A percentile compares a stretch with the other conserved stretches of the same genome.
phyloP scores from a whole-genome alignment of 257 asterid species.

The Solanum corneliomulleri region DNA sequence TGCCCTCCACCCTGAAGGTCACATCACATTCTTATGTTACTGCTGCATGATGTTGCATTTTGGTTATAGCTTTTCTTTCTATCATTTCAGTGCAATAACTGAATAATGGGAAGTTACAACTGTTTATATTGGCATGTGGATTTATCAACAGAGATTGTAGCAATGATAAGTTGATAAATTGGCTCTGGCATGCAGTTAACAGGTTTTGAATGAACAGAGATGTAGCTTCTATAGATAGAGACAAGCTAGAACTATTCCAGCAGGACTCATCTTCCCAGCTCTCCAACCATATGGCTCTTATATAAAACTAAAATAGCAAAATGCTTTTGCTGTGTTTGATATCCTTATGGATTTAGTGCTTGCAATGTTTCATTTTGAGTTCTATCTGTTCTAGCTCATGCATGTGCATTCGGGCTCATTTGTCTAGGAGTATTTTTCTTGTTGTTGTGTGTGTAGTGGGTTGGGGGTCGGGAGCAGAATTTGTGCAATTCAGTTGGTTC shows the following conservation, averaged over 20 bases:
- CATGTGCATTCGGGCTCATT: neutral
- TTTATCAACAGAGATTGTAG: neutral
- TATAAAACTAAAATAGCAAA: neutral
- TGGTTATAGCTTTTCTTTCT: neutral
- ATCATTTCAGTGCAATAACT: neutral
- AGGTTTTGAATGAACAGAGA: neutral
- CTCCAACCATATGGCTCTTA: neutral
- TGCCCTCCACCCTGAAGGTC: neutral
- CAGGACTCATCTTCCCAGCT: neutral
- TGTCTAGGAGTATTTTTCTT: neutral
- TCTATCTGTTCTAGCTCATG: neutral
- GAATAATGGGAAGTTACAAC: neutral
- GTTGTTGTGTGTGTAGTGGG: neutral
- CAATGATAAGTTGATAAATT: neutral
- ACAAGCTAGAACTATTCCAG: neutral
- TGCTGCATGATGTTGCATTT: neutral
- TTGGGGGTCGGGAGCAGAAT: neutral
- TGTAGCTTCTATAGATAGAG: neutral
- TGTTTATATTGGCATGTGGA: neutral
- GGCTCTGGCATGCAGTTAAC: neutral
- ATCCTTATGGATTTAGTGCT: neutral
- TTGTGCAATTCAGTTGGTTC: neutral
- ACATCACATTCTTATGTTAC: neutral
- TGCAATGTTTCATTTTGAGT: neutral
- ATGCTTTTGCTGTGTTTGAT: neutral